phyloP scores from a whole-genome alignment of 2,329 filamentous ascomycete species.

The Elsinoe batatas region DNA sequence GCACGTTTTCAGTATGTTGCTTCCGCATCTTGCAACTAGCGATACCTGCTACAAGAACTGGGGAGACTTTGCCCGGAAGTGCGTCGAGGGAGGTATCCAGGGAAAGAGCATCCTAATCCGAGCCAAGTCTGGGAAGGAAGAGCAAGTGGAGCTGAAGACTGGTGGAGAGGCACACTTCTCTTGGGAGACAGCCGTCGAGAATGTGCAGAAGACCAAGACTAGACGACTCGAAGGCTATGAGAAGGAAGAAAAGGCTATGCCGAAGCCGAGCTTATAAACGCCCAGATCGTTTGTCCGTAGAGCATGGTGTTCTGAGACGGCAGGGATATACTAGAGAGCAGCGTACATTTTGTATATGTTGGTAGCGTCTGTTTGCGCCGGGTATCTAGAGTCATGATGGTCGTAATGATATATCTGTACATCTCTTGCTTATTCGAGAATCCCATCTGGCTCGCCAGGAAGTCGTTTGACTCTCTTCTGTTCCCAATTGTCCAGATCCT shows the following conservation, averaged over 20 bases:
- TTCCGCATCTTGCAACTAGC: conserved; percentile 27
- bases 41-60: conserved; percentile 30
- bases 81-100: conserved; percentile 22
- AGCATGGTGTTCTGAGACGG: not conserved
- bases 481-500: conserved; percentile 93
- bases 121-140: conserved; percentile 25
- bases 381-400: conserved; percentile 11
- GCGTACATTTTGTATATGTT: conserved; percentile 4
- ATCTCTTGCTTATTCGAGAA: conserved; percentile 44
- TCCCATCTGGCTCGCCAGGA: conserved; percentile 80
- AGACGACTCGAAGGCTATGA: conserved; percentile 24
- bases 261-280: conserved; percentile 24
- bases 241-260: conserved; percentile 25
- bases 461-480: conserved; percentile 88
- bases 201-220: conserved; percentile 23
- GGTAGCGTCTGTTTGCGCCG: conserved; percentile 6
- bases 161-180: conserved; percentile 17
- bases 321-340: not conserved
- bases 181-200: conserved; percentile 16
- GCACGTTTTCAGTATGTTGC: conserved; percentile 50
- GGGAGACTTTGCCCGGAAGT: conserved; percentile 23
- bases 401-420: not conserved
- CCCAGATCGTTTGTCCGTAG: not conserved
- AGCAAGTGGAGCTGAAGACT: conserved; percentile 19
- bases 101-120: conserved; percentile 24